A percentile compares a stretch with the other conserved stretches of the same genome.
These are phyloP conservation scores for Truncatella angustata DNA, from an alignment of 2,329 filamentous ascomycete species.

Conservation along the genomic window DNA sequence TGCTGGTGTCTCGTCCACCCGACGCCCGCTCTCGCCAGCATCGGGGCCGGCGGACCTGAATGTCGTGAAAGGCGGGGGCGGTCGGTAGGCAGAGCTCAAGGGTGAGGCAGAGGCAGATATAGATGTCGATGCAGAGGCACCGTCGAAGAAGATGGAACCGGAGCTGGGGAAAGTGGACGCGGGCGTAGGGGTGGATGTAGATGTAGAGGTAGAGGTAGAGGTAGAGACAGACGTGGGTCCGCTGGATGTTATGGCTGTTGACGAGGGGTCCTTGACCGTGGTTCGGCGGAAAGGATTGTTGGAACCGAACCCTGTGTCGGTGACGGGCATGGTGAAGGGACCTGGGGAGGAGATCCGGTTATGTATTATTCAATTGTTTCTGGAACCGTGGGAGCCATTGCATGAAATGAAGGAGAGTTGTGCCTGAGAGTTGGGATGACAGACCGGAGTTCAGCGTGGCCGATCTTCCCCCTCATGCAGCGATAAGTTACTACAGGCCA, in stretches of 20 bases:
- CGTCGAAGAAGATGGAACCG: slow-evolving; percentile 16
- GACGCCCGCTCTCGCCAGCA: slow-evolving; percentile 25
- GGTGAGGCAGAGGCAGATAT: no score
- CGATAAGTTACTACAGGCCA: no score
- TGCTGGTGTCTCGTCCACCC: slow-evolving; percentile 27
- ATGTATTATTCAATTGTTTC: slow-evolving; percentile 4
- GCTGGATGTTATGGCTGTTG: slow-evolving; percentile 15
- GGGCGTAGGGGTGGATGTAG: no score
- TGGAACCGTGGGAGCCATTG: slow-evolving; percentile 1
- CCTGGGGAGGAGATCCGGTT: slow-evolving; percentile 9
- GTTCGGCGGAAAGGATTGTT: slow-evolving; percentile 55
- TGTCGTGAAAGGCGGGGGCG: slow-evolving; percentile 28
- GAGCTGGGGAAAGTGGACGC: slow-evolving; percentile 13
- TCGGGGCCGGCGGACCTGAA: slow-evolving; percentile 28
- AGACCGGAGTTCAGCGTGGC: not conserved
- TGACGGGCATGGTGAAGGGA: slow-evolving; percentile 31
- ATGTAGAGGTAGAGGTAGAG: no score
- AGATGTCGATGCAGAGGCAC: slow-evolving; percentile 8
- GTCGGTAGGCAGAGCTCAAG: slow-evolving; percentile 13
- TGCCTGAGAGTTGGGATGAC: slow-evolving; percentile 6
- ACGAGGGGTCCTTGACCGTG: slow-evolving; percentile 16
- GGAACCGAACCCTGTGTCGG: slow-evolving; percentile 36
- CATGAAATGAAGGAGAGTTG: not conserved
- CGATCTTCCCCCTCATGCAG: slow-evolving; percentile 1
- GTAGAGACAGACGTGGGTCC: no score